Evolutionary conservation across 768 basidiomycete genomes (phyloP).

Genomic region (Melanogaster broomeanus): DNA sequence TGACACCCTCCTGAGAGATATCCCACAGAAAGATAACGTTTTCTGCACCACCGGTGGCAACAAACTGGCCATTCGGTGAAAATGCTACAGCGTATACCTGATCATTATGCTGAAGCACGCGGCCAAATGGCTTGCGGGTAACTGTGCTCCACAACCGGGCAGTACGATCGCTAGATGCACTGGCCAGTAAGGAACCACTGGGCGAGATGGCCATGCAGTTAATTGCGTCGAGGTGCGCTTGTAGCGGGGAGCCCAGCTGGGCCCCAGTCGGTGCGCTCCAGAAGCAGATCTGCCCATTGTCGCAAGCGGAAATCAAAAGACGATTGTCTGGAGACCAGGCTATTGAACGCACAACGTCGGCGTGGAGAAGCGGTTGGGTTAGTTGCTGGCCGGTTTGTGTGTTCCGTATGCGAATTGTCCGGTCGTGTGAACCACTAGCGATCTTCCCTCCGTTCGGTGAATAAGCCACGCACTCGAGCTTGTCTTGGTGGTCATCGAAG

Average conservation of each 20-base stretch:
- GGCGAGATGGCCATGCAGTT: neutral
- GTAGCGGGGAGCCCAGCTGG: neutral
- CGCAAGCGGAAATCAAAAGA: neutral
- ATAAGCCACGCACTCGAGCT: conserved; percentile 29
- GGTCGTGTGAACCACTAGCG: conserved; percentile 21
- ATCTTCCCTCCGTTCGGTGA: conserved; percentile 46
- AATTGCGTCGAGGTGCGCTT: neutral
- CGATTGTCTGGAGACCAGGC: neutral
- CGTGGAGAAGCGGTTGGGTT: neutral
- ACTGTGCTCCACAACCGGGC: neutral
- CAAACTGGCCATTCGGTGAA: neutral
- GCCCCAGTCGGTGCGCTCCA: neutral
- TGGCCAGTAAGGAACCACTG: neutral
- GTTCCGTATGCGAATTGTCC: neutral
- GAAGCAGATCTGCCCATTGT: neutral
- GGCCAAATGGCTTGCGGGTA: neutral
- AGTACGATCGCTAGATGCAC: conserved; percentile 9
- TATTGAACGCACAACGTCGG: neutral
- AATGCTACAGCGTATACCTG: neutral
- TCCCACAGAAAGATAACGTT: too few relatives aligned
- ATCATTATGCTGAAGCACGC: neutral
- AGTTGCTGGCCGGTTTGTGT: neutral
- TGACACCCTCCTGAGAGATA: too few relatives aligned
- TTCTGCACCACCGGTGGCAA: too few relatives aligned
- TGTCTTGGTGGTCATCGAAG: too few relatives aligned